phyloP scores from a whole-genome alignment of 1,139 yeast species.

The Suhomyces terraborum region DNA sequence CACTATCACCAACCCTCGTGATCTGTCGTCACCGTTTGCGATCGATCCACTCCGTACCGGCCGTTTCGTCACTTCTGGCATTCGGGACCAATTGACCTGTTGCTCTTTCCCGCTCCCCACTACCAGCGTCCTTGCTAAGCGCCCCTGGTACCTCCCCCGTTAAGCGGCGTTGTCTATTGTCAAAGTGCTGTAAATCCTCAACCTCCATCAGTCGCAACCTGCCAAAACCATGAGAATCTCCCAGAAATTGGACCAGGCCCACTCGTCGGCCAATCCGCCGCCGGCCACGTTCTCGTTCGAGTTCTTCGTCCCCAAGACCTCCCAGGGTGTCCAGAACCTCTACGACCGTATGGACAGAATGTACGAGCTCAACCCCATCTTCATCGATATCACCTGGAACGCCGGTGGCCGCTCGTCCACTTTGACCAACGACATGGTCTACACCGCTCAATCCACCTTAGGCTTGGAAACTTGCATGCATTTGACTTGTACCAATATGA shows the following conservation, averaged over 20 bases:
- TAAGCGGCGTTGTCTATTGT: no score
- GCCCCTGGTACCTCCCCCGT: no score
- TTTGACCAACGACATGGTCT: conserved; percentile 85
- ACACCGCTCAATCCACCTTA: conserved; percentile 87
- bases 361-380: conserved; percentile 90
- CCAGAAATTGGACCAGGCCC: conserved; percentile 53
- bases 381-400: conserved; percentile 96
- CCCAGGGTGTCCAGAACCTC: conserved; percentile 93
- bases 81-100: no score
- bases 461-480: conserved; percentile 99
- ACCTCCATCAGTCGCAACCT: no score
- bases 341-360: conserved; percentile 98
- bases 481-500: conserved; percentile 95
- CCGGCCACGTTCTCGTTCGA: conserved; percentile 89
- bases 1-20: background rate
- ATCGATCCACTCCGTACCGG: no score
- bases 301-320: conserved; percentile 96
- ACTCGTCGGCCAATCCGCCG: conserved; percentile 43
- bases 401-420: conserved; percentile 90
- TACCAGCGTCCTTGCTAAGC: no score
- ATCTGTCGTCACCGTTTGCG: conserved; percentile 1
- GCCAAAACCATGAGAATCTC: conserved; percentile 49
- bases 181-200: no score
- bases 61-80: no score
- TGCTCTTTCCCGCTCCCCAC: no score